A percentile compares a stretch with the other conserved stretches of the same genome.
Evolutionary conservation across 2,329 filamentous ascomycete genomes (phyloP).

Genomic region (Onygenales sp.): DNA sequence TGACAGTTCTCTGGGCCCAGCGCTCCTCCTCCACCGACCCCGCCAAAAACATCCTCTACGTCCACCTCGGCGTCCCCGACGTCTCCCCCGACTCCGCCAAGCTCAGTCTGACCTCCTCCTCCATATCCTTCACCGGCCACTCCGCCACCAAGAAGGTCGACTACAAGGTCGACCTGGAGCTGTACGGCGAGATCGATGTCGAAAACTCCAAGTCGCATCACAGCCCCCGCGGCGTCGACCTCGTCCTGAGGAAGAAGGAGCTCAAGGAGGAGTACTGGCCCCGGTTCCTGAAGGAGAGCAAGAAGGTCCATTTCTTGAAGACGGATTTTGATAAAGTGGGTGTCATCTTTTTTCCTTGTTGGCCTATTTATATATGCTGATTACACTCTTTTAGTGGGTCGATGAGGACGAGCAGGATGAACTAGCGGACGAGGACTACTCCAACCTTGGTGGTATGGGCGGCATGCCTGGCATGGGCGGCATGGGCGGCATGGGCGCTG

Average conservation of each 20-base stretch:
- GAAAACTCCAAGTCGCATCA: slow-evolving; percentile 78
- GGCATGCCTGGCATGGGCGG: slow-evolving; percentile 36
- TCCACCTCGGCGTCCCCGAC: slow-evolving; percentile 84
- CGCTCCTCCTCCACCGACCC: slow-evolving; percentile 73
- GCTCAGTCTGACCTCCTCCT: slow-evolving; percentile 70
- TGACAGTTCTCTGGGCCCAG: slow-evolving; percentile 89
- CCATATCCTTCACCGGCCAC: slow-evolving; percentile 71
- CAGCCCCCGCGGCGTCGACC: slow-evolving; percentile 76
- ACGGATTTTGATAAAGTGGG: slow-evolving; percentile 93
- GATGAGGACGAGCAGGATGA: slow-evolving; percentile 98
- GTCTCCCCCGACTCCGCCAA: slow-evolving; percentile 65
- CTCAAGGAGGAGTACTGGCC: slow-evolving; percentile 93
- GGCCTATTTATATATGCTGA: neutral
- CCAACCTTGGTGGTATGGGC: slow-evolving; percentile 43
- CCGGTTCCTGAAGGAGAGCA: slow-evolving; percentile 77
- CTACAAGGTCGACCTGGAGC: slow-evolving; percentile 77
- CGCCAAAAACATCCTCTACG: slow-evolving; percentile 87
- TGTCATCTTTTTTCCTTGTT: slow-evolving; percentile 3
- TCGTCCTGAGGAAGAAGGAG: slow-evolving; percentile 96
- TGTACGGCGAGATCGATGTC: slow-evolving; percentile 85
- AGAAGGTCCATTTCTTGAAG: slow-evolving; percentile 93
- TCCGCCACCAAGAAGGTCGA: slow-evolving; percentile 76
- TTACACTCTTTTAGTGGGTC: slow-evolving; percentile 55
- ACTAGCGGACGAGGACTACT: slow-evolving; percentile 65
- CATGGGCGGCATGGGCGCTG: slow-evolving; percentile 32